These are phyloP conservation scores for Solioccasus polychromus DNA, from an alignment of 768 basidiomycete genomes.

Conservation along the genomic window DNA sequence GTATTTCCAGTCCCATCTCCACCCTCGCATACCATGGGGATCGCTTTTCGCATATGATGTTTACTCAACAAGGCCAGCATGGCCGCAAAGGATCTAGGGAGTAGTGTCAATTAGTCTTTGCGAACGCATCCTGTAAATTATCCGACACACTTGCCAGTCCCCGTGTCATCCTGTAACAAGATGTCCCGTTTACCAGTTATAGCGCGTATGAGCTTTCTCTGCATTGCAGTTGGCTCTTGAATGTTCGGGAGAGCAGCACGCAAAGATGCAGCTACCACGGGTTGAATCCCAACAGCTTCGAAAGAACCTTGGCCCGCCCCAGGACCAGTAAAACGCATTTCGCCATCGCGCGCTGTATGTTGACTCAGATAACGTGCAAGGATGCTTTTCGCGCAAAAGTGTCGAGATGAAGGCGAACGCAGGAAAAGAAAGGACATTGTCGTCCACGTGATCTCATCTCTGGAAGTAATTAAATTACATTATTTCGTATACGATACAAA, in stretches of 20 bases:
- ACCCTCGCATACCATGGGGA: constrained; percentile 10
- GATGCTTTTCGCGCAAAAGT: constrained; percentile 20
- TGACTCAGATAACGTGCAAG: constrained; percentile 28
- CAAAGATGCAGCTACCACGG: constrained; percentile 47
- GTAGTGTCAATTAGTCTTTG: constrained; percentile 2
- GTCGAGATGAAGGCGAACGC: constrained; percentile 7
- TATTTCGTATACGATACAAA: constrained; percentile 9
- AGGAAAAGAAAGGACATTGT: constrained; percentile 25
- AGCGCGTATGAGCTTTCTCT: constrained; percentile 60
- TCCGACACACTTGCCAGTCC: constrained; percentile 69
- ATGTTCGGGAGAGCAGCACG: constrained; percentile 61
- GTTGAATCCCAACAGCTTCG: constrained; percentile 51
- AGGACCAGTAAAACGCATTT: background rate
- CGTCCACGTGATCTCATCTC: constrained; percentile 14
- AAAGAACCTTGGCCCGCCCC: constrained; percentile 33
- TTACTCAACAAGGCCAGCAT: constrained; percentile 65
- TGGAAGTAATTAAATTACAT: constrained; percentile 8
- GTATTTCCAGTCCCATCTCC: constrained; percentile 23
- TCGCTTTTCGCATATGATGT: constrained; percentile 33
- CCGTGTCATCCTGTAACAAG: constrained; percentile 67
- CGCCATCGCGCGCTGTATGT: constrained; percentile 11
- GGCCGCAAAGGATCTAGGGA: constrained; percentile 65
- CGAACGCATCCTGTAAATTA: background rate
- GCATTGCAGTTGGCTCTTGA: constrained; percentile 53
- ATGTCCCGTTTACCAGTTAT: constrained; percentile 57